Evolutionary conservation across 1,139 yeast genomes (phyloP), one percentile per base, ranked within the genome.

Genomic region (Lodderomyces oxycetoniae): DNA sequence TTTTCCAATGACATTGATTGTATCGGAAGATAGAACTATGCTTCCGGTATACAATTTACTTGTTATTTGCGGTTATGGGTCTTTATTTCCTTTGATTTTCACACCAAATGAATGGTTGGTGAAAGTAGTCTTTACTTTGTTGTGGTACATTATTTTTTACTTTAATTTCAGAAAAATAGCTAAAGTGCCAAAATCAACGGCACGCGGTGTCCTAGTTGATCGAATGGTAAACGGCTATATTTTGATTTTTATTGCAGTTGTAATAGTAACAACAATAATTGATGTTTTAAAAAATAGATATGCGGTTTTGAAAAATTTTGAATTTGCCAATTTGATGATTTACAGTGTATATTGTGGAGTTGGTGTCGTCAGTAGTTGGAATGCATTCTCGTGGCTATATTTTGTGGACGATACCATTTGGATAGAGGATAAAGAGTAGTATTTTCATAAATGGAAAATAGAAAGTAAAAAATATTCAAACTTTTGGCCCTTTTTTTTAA

Each of bases 281-380:
- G 83, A 83, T 29, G 55, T 79, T 24, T 72, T 79, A 49, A 70
- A 81, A 39, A 49, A 65, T 39, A 74, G 66, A 43, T 71, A 67
- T 43, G 71, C 55, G 20, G 45, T 75, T 5, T 60, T 82, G 42
- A 63, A 64, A 38, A 73, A 61, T 44, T 65, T 77, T 41, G 85
- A 86, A 54, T 91, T 88, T 51, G 61, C 86, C 41, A 78, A 86
- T 33, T 68, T 91, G 44, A 86, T 91, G 86, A 61, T 79, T 7
- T 74, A 86, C 37, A 86, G 96, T 46, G 81, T 86, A 2, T 89
- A 89, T 57, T 87, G 96, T 55, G 78, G 88, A 0, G 45, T 86
- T 21, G 99, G 98, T 5, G 77, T 91, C 2, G 67, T 89, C 4
- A 74, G 88, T 32, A 79, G 95, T 36, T 93, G 96, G 95, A 75